phyloP scores from a whole-genome alignment of 192 early-diverging fungal species.

The Coemansia sp. region DNA sequence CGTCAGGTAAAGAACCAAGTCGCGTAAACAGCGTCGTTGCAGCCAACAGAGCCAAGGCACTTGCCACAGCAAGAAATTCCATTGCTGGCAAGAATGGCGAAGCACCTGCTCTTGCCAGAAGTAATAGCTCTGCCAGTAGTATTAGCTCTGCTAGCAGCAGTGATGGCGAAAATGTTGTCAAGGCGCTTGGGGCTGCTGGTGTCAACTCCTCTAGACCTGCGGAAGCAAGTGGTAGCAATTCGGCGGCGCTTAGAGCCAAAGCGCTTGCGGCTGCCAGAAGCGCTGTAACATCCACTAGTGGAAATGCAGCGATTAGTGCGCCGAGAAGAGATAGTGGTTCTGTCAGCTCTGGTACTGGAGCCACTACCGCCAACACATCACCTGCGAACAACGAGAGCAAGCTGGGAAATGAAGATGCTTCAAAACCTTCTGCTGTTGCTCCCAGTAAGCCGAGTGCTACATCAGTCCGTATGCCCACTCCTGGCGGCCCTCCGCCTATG shows the following conservation, averaged over 20 bases:
- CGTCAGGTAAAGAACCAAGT: background rate
- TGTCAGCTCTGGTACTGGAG: background rate
- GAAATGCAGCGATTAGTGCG: background rate
- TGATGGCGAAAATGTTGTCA: too few relatives aligned
- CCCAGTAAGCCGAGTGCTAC: background rate
- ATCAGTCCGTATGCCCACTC: background rate
- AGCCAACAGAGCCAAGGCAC: background rate
- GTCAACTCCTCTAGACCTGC: too few relatives aligned
- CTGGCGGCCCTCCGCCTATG: background rate
- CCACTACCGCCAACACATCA: background rate
- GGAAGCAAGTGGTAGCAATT: too few relatives aligned
- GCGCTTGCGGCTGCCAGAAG: conserved; percentile 5
- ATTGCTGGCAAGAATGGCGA: too few relatives aligned
- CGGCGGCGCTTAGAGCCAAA: too few relatives aligned
- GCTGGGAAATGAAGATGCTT: background rate
- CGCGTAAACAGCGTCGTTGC: background rate
- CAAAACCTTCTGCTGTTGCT: background rate
- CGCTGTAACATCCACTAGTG: too few relatives aligned
- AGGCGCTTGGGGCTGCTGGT: too few relatives aligned
- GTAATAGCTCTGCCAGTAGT: too few relatives aligned
- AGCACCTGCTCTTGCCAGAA: too few relatives aligned
- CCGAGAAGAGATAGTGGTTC: background rate
- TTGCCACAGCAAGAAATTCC: too few relatives aligned
- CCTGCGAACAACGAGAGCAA: background rate
- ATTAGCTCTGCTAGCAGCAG: too few relatives aligned